Evolutionary conservation across 352 stramenopile species (phyloP), one percentile per base, ranked within the genome.

Genomic region (Pythium dissotocum): DNA sequence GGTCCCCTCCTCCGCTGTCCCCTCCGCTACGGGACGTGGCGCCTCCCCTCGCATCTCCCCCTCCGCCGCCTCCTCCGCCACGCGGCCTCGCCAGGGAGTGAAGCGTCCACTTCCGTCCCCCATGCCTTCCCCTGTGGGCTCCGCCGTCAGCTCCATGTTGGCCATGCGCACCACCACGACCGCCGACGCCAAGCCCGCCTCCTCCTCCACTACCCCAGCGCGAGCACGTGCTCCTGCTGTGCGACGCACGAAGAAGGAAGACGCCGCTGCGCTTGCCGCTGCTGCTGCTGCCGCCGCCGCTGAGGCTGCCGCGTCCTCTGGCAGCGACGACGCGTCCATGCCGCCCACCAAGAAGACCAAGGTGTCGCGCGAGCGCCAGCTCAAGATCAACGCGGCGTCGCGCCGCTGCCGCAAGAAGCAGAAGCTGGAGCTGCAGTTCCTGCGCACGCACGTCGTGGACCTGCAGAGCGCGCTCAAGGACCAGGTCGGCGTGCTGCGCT

Each of bases 351-450:
- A 93, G 72, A 95, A 93, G 72, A 88, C 80, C 49, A 95, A 95
- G 73, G 87, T 95, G 8, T 93, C 85, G 9, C 79, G 87, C 30
- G 87, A 95, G 76, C 80, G 87, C 0, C 87, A 95, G 65, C 83
- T 95, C 40, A 95, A 93, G 75, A 95, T 95, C 78, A 95, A 95
- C 62, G 87, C 87, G 1, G 87, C 87, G 61, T 93, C 83, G 0
- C 75, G 87, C 2, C 79, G 86, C 18, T 95, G 87, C 61, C 82
- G 87, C n/a, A 90, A 93, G 73, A 93, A 93, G 61, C 87, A 95
- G 73, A 95, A 95, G 74, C 63, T 91, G 21, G 87, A 95, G 77
- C 71, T 95, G n/a, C 85, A 93, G 65, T 95, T 95, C 70, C 74
- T 95, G 33, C 82, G 87, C 24, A 82, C 76, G 10, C 87, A 95